Conservation (phyloP, 345 rosid species). For the Lepidium aucheri region DNA sequence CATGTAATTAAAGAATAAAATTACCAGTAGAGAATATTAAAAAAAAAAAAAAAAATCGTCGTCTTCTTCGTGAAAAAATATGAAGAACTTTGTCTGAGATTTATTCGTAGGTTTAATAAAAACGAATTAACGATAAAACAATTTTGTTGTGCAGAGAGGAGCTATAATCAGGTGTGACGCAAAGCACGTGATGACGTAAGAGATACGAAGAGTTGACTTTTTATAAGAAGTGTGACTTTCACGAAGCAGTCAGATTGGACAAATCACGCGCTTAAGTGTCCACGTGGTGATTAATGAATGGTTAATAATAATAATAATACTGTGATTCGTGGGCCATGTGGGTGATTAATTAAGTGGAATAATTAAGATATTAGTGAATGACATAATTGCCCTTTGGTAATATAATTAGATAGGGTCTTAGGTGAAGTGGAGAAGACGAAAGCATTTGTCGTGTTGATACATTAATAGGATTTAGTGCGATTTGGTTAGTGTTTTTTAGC, state of each 20-base stretch:
- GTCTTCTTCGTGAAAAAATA: background rate
- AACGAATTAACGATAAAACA: background rate
- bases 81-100: background rate
- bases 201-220: conserved; percentile 12
- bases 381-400: background rate
- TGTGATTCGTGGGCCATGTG: too few species aligned
- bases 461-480: background rate
- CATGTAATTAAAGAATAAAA: background rate
- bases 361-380: too few species aligned
- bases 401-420: background rate
- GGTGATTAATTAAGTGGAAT: too few species aligned
- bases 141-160: background rate
- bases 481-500: background rate
- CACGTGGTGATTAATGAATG: background rate
- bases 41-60: background rate
- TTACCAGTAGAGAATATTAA: background rate
- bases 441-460: background rate
- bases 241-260: too few species aligned
- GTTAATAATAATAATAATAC: background rate
- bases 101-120: conserved; percentile 7
- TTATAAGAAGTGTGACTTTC: background rate
- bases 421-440: conserved; percentile 18
- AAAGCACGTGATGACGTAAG: background rate
- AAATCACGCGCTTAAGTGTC: background rate
- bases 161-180: conserved; percentile 14